Evolutionary conservation across 1,284 basidiomycete species (phyloP).

Genomic region (Mycena citricolor): DNA sequence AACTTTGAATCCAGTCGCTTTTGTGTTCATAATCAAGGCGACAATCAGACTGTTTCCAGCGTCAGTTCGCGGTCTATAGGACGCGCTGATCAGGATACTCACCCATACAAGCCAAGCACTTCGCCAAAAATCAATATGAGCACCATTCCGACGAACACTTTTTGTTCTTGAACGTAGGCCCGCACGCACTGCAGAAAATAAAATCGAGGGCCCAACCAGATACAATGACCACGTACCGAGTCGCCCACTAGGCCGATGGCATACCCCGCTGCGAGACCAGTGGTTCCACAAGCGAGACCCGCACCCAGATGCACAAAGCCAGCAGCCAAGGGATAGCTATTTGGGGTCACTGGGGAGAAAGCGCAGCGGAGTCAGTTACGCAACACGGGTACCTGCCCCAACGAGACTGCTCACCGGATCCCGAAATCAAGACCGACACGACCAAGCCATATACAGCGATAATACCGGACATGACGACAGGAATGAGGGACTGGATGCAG

Average conservation of each 20-base stretch:
- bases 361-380: too few relatives aligned
- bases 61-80: constrained; percentile 3
- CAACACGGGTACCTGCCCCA: too few relatives aligned
- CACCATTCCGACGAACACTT: constrained; percentile 89
- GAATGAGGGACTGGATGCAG: constrained; percentile 77
- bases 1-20: constrained; percentile 37
- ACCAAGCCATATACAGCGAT: constrained; percentile 80
- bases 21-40: constrained; percentile 84
- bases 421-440: constrained; percentile 74
- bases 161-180: constrained; percentile 81
- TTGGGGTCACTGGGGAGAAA: constrained; percentile 55
- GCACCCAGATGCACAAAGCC: constrained; percentile 96
- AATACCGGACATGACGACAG: constrained; percentile 88
- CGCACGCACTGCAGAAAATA: constrained; percentile 58
- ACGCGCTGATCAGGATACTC: constrained; percentile 32
- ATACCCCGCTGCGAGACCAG: constrained; percentile 94
- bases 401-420: constrained; percentile 44
- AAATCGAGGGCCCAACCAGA: constrained; percentile 5
- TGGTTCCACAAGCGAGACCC: constrained; percentile 88
- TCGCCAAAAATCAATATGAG: constrained; percentile 94
- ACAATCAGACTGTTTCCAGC: constrained; percentile 67
- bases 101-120: constrained; percentile 89
- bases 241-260: constrained; percentile 98
- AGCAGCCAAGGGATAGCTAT: constrained; percentile 71
- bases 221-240: constrained; percentile 56